Conservation (phyloP, 768 basidiomycete genomes). For the Aureoboletus auriporus region DNA sequence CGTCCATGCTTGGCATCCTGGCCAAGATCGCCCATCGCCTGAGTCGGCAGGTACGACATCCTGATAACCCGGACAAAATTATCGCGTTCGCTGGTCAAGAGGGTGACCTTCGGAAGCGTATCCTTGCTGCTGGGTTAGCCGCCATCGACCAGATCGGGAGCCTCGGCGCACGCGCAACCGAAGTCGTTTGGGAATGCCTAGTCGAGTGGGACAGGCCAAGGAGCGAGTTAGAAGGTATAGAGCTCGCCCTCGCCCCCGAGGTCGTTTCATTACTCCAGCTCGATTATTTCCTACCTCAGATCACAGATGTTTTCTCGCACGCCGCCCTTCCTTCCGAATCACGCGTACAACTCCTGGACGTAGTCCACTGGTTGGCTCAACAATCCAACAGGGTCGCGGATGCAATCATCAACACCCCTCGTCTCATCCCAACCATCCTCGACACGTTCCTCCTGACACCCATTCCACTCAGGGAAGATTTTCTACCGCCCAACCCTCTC, state of each 20-base stretch:
- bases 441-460: conserved; percentile 55
- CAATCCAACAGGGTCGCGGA: conserved; percentile 53
- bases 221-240: conserved; percentile 39
- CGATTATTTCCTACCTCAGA: conserved; percentile 48
- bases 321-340: conserved; percentile 47
- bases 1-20: conserved; percentile 75
- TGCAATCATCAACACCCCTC: conserved; percentile 46
- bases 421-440: conserved; percentile 49
- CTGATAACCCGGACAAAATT: neutral
- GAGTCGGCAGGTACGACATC: conserved; percentile 12
- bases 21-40: conserved; percentile 47
- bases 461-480: conserved; percentile 36
- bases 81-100: conserved; percentile 30
- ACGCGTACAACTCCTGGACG: conserved; percentile 50
- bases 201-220: conserved; percentile 54
- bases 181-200: conserved; percentile 70
- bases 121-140: conserved; percentile 63
- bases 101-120: conserved; percentile 49
- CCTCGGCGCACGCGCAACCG: conserved; percentile 63
- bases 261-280: conserved; percentile 25
- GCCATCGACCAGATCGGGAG: conserved; percentile 63
- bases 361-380: conserved; percentile 59
- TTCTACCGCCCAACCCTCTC: conserved; percentile 35
- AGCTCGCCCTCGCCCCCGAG: conserved; percentile 29
- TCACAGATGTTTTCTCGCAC: conserved; percentile 36